These are phyloP conservation scores for Pulveroboletus sp. DNA, from an alignment of 768 basidiomycete genomes.

Conservation along the genomic window DNA sequence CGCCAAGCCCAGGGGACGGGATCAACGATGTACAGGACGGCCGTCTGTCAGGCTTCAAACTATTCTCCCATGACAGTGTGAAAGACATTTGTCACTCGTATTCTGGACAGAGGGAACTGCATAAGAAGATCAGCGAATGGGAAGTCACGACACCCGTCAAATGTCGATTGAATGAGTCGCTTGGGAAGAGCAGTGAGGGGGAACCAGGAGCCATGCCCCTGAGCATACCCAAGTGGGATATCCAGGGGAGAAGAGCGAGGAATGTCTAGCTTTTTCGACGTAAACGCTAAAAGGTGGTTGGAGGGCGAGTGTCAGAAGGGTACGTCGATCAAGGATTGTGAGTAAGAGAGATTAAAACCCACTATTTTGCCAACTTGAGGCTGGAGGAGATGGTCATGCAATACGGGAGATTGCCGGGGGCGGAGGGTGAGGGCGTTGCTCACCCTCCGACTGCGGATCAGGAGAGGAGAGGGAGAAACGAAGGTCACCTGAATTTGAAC, in stretches of 20 bases:
- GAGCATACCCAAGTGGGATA: no score
- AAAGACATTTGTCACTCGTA: no score
- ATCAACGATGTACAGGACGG: no score
- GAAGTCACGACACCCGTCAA: neutral
- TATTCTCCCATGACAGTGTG: neutral
- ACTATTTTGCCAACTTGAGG: neutral
- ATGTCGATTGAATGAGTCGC: neutral
- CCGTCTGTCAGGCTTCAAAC: neutral
- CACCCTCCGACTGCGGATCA: neutral
- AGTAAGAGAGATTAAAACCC: no score
- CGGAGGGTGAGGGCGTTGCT: neutral
- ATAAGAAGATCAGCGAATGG: neutral
- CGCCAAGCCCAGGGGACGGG: neutral
- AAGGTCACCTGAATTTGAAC: neutral
- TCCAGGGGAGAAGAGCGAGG: neutral
- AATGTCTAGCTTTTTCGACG: neutral
- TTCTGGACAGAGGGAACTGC: neutral
- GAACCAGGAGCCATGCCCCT: neutral
- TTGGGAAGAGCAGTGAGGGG: neutral
- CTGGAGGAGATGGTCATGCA: neutral
- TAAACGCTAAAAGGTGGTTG: neutral
- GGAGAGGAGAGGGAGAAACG: neutral
- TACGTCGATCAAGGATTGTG: neutral
- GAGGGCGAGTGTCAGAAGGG: neutral
- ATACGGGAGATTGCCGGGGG: neutral